Evolutionary conservation across 2,329 filamentous ascomycete genomes (phyloP).

Genomic region (Colletotrichum zoysiae): DNA sequence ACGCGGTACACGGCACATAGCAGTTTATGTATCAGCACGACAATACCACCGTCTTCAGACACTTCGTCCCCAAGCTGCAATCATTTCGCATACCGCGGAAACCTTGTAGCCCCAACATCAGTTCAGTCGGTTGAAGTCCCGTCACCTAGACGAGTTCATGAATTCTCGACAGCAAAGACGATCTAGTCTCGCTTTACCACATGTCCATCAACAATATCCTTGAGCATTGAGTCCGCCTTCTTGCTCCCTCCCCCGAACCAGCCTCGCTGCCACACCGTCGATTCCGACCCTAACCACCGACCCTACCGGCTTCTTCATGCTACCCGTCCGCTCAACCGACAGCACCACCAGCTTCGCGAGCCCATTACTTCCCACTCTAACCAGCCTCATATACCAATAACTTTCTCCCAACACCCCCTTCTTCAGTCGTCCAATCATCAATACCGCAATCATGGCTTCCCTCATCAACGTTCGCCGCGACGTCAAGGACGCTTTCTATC

Average conservation of each 20-base stretch:
- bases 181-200: constrained; percentile 62
- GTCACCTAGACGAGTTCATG: constrained; percentile 66
- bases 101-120: constrained; percentile 90
- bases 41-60: constrained; percentile 89
- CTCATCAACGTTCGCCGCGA: constrained; percentile 98
- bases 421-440: constrained; percentile 41
- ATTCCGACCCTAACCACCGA: constrained; percentile 19
- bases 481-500: constrained; percentile 98
- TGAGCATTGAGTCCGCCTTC: constrained; percentile 65
- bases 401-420: constrained; percentile 17
- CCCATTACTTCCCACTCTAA: constrained; percentile 18
- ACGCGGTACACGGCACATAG: constrained; percentile 40
- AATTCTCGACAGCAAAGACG: constrained; percentile 64
- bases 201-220: constrained; percentile 68
- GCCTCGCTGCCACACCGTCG: constrained; percentile 12
- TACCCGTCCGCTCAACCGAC: constrained; percentile 29
- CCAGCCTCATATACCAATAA: constrained; percentile 24
- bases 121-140: constrained; percentile 87
- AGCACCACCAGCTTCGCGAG: constrained; percentile 44
- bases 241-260: constrained; percentile 48
- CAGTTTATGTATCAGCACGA: constrained; percentile 99
- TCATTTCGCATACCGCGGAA: constrained; percentile 96
- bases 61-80: constrained; percentile 95
- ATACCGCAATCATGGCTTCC: constrained; percentile 80
- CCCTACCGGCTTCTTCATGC: constrained; percentile 37